Evolutionary conservation across 306 rosid species (phyloP).

Genomic region (Lathyrus aphaca): DNA sequence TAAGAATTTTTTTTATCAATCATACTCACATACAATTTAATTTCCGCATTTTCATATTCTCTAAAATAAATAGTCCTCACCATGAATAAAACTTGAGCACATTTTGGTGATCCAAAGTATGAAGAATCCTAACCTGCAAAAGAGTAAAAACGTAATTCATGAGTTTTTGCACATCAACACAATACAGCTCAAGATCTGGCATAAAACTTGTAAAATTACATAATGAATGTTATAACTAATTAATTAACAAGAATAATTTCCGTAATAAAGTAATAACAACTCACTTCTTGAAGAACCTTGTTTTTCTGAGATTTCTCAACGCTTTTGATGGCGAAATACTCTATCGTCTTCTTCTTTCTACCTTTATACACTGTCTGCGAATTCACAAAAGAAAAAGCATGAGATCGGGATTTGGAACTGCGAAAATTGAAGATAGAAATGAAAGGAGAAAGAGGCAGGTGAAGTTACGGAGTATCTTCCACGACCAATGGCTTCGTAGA

Average conservation of each 20-base stretch:
- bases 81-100: slow-evolving; percentile 81
- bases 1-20: not conserved
- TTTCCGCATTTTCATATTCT: no score
- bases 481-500: slow-evolving; percentile 95
- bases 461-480: slow-evolving; percentile 80
- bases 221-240: not conserved
- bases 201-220: not conserved
- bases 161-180: not conserved
- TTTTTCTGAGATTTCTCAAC: slow-evolving; percentile 88
- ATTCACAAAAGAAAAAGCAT: not conserved
- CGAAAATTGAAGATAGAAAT: not conserved
- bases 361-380: slow-evolving; percentile 92
- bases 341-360: slow-evolving; percentile 96
- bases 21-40: not conserved
- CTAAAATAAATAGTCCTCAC: slow-evolving; percentile 42
- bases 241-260: slow-evolving; percentile 7
- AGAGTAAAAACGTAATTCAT: not conserved
- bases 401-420: not conserved
- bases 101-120: slow-evolving; percentile 75
- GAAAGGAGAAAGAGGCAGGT: not conserved
- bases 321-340: slow-evolving; percentile 90
- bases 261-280: slow-evolving; percentile 18
- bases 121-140: slow-evolving; percentile 90
- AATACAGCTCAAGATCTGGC: not conserved
- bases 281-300: slow-evolving; percentile 95